These are phyloP conservation scores for Candida frijolesensis DNA, from an alignment of 1,139 yeast species.

Conservation along the genomic window DNA sequence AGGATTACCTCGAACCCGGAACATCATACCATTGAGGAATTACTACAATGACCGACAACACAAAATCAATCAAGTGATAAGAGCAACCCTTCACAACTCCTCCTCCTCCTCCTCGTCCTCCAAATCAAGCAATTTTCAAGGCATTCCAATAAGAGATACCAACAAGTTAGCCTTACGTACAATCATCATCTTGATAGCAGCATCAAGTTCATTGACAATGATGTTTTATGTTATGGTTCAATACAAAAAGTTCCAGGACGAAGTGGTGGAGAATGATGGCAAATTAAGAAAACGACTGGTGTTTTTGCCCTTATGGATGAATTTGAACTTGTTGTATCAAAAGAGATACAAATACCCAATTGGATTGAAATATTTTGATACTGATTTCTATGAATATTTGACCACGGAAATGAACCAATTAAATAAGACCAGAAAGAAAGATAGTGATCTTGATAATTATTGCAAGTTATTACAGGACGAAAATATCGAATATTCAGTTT, in stretches of 20 bases:
- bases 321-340: constrained; percentile 26
- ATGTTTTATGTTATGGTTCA: constrained; percentile 26
- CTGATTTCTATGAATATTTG: constrained; percentile 20
- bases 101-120: background rate
- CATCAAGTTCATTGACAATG: constrained; percentile 30
- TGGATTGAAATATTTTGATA: constrained; percentile 30
- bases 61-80: constrained; percentile 9
- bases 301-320: constrained; percentile 37
- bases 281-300: constrained; percentile 16
- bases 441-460: constrained; percentile 18
- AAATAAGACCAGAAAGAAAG: constrained; percentile 3
- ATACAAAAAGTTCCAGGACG: constrained; percentile 20
- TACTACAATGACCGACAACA: background rate
- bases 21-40: background rate
- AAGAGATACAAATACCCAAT: constrained; percentile 26
- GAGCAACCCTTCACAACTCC: constrained; percentile 5
- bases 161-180: constrained; percentile 24
- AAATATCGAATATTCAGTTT: constrained; percentile 30
- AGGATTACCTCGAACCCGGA: background rate
- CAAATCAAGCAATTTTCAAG: background rate
- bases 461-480: constrained; percentile 19
- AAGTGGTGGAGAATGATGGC: constrained; percentile 5
- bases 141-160: constrained; percentile 1
- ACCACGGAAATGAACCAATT: constrained; percentile 19
- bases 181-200: constrained; percentile 22